Conservation (phyloP, 2,329 filamentous ascomycete species). For the Dactylonectria estremocensis region DNA sequence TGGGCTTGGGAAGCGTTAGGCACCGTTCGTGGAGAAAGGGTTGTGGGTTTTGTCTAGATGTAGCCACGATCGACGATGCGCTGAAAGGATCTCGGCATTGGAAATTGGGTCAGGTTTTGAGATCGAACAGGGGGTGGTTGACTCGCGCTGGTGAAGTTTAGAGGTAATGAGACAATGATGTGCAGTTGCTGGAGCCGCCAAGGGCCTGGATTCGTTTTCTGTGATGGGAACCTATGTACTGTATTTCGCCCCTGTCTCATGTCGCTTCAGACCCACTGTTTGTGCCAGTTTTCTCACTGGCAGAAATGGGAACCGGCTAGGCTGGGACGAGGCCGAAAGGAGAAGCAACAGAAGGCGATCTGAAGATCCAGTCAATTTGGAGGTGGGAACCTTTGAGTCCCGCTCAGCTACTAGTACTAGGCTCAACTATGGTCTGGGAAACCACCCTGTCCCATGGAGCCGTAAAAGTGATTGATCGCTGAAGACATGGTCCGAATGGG, state of each 20-base stretch:
- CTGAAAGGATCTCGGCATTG: too few relatives aligned
- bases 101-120: not conserved
- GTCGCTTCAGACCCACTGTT: not conserved
- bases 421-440: not conserved
- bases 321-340: not conserved
- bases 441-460: not conserved
- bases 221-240: too few relatives aligned
- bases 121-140: not conserved
- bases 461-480: constrained; percentile 1
- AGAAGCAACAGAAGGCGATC: not conserved
- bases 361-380: not conserved
- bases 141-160: not conserved
- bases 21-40: not conserved
- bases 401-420: not conserved
- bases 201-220: not conserved
- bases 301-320: constrained; percentile 2
- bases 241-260: not conserved
- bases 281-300: not conserved
- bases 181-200: not conserved
- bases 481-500: not conserved
- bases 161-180: not conserved
- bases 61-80: not conserved
- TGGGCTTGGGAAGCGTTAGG: not conserved
- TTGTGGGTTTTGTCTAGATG: not conserved
- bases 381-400: not conserved